A percentile compares a stretch with the other conserved stretches of the same genome.
Evolutionary conservation across 768 basidiomycete genomes (phyloP).

Genomic region (Daedaleopsis sinensis): DNA sequence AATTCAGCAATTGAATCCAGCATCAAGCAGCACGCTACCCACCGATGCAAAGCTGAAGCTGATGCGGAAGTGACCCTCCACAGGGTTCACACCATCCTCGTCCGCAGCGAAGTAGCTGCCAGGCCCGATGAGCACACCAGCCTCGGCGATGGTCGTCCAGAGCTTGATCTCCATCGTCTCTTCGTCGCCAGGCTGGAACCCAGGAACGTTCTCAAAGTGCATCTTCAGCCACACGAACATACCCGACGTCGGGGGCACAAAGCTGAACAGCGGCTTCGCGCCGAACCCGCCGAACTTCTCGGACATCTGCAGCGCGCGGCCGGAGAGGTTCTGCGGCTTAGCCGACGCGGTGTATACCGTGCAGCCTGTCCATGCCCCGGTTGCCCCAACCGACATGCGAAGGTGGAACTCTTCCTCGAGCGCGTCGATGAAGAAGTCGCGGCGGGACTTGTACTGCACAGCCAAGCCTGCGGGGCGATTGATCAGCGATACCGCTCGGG

Average conservation of each 20-base stretch:
- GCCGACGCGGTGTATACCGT: constrained; percentile 49
- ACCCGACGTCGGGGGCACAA: constrained; percentile 78
- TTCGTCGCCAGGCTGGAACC: constrained; percentile 36
- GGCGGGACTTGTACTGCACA: constrained; percentile 56
- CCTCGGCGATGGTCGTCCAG: constrained; percentile 61
- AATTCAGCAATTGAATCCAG: neutral
- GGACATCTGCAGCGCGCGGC: constrained; percentile 22
- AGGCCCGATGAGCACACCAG: constrained; percentile 65
- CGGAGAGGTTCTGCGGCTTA: constrained; percentile 30
- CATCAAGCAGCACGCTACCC: neutral
- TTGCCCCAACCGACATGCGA: constrained; percentile 31
- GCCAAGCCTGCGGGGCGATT: constrained; percentile 44
- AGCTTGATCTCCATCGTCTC: constrained; percentile 58
- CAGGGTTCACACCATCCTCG: constrained; percentile 17
- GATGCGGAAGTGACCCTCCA: constrained; percentile 55
- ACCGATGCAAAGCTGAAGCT: constrained; percentile 61
- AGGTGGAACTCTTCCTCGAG: constrained; percentile 67
- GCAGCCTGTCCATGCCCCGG: constrained; percentile 38
- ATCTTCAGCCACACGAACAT: constrained; percentile 82
- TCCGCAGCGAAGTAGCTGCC: constrained; percentile 54
- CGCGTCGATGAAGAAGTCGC: constrained; percentile 67
- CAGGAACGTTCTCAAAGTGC: constrained; percentile 61
- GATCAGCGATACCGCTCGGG: neutral
- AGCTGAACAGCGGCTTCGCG: constrained; percentile 52
- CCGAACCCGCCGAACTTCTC: constrained; percentile 43